Conservation (phyloP, 352 stramenopile species). For the Pseudoperonospora humuli region DNA sequence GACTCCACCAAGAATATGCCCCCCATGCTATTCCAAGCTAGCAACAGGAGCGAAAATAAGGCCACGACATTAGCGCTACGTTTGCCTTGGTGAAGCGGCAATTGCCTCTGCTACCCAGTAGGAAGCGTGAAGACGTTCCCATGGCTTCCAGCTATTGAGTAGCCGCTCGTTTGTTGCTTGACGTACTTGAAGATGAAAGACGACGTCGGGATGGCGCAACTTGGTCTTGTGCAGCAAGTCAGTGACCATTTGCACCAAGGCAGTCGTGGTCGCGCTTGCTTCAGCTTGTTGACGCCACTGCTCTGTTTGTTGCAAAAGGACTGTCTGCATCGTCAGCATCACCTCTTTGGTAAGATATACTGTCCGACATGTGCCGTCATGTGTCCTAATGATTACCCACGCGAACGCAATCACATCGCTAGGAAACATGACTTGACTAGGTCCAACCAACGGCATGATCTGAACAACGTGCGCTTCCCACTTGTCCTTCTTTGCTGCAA, state of each 20-base stretch:
- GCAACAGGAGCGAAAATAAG: constrained; percentile 1
- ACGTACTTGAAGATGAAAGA: constrained; percentile 29
- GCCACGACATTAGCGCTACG: not conserved
- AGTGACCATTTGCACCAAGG: constrained; percentile 9
- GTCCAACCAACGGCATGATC: constrained; percentile 18
- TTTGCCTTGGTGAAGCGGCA: constrained; percentile 3
- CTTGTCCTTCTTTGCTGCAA: constrained; percentile 4
- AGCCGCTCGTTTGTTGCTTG: constrained; percentile 40
- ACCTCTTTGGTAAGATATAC: constrained; percentile 34
- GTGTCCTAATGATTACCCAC: constrained; percentile 21
- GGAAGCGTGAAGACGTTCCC: constrained; percentile 43
- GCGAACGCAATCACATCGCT: constrained; percentile 27
- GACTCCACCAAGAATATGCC: constrained; percentile 12
- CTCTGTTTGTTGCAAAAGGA: constrained; percentile 14
- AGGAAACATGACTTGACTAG: constrained; percentile 17
- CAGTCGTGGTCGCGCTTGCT: not conserved
- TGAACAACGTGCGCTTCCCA: constrained; percentile 33
- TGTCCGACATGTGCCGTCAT: constrained; percentile 14
- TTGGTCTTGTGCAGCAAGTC: constrained; percentile 5
- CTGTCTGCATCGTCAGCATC: constrained; percentile 14
- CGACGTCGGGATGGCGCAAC: not conserved
- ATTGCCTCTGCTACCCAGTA: constrained; percentile 28
- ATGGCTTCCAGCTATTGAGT: constrained; percentile 52
- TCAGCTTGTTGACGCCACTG: not conserved
- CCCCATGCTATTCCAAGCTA: no score